Conservation (phyloP, 768 basidiomycete species). For the Mycena polygramma region DNA sequence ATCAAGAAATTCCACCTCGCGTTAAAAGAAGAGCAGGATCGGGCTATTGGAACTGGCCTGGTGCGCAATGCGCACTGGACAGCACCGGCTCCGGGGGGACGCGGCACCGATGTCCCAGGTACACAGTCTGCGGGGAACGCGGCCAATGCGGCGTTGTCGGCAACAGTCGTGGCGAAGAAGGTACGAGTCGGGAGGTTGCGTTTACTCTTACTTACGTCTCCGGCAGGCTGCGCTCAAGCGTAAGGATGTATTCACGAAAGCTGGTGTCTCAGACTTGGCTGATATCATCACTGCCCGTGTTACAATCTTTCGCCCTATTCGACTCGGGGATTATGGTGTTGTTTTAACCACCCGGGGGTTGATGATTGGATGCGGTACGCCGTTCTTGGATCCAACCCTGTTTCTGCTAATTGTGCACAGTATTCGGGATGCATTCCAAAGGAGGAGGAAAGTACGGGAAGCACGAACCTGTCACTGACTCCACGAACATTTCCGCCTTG, state of each 20-base stretch:
- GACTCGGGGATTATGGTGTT: no score
- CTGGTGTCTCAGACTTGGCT: background rate
- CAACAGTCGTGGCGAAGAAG: background rate
- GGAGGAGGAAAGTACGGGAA: no score
- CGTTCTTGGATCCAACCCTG: no score
- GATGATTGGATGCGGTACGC: no score
- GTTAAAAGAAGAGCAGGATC: conserved; percentile 8
- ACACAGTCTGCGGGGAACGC: background rate
- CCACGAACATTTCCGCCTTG: no score
- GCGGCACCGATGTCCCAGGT: background rate
- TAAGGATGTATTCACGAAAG: background rate
- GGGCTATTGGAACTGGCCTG: background rate
- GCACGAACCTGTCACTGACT: no score
- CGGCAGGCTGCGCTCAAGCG: background rate
- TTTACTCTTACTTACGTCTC: background rate
- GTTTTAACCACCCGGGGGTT: no score
- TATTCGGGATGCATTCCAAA: no score
- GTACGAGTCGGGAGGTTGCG: background rate
- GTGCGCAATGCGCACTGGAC: background rate
- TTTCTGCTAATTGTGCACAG: no score
- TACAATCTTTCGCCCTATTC: background rate
- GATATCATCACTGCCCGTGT: background rate
- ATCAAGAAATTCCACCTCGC: conserved; percentile 14
- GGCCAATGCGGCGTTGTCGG: background rate
- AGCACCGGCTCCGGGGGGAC: background rate